phyloP scores from a whole-genome alignment of 169 alveolate species.

The Toxoplasma gondii region DNA sequence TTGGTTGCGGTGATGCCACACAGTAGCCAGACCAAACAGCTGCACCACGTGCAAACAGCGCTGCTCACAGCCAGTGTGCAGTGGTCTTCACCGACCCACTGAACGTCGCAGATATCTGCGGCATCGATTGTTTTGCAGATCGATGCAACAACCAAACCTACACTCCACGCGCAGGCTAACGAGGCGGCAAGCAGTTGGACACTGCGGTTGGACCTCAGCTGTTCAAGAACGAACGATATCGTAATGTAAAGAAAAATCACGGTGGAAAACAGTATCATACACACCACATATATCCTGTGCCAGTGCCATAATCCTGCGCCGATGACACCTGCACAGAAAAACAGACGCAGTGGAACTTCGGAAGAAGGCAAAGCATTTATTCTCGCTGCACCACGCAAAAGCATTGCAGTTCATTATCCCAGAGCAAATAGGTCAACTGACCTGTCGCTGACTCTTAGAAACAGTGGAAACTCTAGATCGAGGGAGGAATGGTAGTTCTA shows the following conservation, averaged over 20 bases:
- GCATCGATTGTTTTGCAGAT: slow-evolving; percentile 15
- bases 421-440: too few species aligned
- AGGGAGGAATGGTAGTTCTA: too few species aligned
- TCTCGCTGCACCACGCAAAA: not conserved
- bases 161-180: not conserved
- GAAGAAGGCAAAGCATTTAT: too few species aligned
- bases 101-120: not conserved
- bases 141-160: not conserved
- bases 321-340: not conserved
- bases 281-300: not conserved
- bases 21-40: not conserved
- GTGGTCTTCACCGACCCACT: not conserved
- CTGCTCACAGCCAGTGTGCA: slow-evolving; percentile 14
- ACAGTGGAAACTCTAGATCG: too few species aligned
- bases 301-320: slow-evolving; percentile 24
- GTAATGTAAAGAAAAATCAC: not conserved
- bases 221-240: not conserved
- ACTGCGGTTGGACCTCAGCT: not conserved
- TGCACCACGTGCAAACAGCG: slow-evolving; percentile 38
- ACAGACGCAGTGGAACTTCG: not conserved
- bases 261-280: not conserved
- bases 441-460: too few species aligned
- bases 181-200: slow-evolving; percentile 1
- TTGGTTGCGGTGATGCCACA: not conserved
- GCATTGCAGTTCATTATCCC: too few species aligned